phyloP scores from a whole-genome alignment of 2,329 filamentous ascomycete species.

The Thermothelomyces thermophilus region DNA sequence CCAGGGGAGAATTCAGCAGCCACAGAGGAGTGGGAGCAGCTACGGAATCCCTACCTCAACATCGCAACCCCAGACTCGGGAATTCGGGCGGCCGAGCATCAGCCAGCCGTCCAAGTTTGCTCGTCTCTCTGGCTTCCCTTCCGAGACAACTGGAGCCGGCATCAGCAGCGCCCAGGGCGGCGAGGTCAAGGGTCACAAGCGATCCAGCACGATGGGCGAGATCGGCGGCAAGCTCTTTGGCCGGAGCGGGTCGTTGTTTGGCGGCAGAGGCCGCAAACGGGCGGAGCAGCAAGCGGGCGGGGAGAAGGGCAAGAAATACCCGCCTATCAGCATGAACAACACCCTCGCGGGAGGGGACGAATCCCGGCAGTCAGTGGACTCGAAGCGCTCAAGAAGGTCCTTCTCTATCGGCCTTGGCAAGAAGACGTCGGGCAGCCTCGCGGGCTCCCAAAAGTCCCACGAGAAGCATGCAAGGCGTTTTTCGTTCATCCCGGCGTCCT shows the following conservation, averaged over 20 bases:
- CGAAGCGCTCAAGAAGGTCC: constrained; percentile 57
- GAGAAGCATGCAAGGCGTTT: constrained; percentile 60
- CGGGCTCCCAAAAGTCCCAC: constrained; percentile 48
- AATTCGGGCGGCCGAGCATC: constrained; percentile 54
- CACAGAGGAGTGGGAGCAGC: constrained; percentile 52
- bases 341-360: constrained; percentile 55
- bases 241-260: constrained; percentile 74
- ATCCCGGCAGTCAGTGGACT: constrained; percentile 63
- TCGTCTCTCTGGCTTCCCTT: constrained; percentile 51
- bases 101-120: constrained; percentile 53
- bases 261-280: constrained; percentile 51
- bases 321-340: constrained; percentile 85
- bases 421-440: constrained; percentile 63
- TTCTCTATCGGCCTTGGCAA: constrained; percentile 63
- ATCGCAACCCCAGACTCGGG: constrained; percentile 49
- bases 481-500: constrained; percentile 59
- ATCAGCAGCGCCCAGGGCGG: constrained; percentile 24
- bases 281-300: constrained; percentile 37
- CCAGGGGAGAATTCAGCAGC: constrained; percentile 84
- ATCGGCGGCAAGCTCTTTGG: constrained; percentile 81
- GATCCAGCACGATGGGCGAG: constrained; percentile 70
- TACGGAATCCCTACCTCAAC: constrained; percentile 61
- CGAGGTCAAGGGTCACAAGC: constrained; percentile 53
- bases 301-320: constrained; percentile 68
- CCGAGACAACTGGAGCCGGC: constrained; percentile 31